Evolutionary conservation across 768 basidiomycete species (phyloP), one percentile per base, ranked within the genome.

Genomic region (Chalciporus chontae): DNA sequence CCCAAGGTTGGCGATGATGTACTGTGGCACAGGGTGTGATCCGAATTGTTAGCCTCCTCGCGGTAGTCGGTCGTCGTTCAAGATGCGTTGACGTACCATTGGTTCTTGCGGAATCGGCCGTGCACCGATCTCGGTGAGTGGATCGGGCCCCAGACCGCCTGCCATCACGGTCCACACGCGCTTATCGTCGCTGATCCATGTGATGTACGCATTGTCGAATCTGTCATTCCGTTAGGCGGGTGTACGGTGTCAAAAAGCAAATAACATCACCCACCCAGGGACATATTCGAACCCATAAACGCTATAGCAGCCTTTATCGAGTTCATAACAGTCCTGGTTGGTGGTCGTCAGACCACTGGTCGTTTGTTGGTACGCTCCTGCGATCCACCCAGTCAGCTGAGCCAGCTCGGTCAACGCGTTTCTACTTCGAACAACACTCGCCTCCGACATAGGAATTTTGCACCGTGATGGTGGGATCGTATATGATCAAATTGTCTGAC

Each of bases 21-120:
- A 85, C 83, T 85, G 50, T 5, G 23, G 18, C 2, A 29, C 37
- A 36, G 26, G 26, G 15, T 32, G 37, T 54, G 44, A 21, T 4
- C 2, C 21, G 21, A 55, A 23, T 26, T n/a, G 27, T 38, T n/a
- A 8, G 21, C 14, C 6, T n/a, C 5, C 10, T 11, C 29, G 10
- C 9, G 26, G 26, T 26, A 1, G 2, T 26, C 5, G 26, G 26
- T 26, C 8, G 2, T 26, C 5, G 26, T 8, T 1, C 26, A 5
- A 8, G 26, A 7, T 5, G 26, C 7, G 26, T 7, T 3, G 10
- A 31, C 29, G 10, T 53, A 83, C 83, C 83, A 89, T 84, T 0
- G 88, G 88, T 54, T 90, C 88, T 55, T 79, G 74, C 0, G 87
- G 71, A 19, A 90, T 71, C 3, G 79, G 74, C n/a, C 88, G 72